Base-by-base conservation (phyloP, 2,329 filamentous ascomycete species). In the Xylariaceae sp. region DNA sequence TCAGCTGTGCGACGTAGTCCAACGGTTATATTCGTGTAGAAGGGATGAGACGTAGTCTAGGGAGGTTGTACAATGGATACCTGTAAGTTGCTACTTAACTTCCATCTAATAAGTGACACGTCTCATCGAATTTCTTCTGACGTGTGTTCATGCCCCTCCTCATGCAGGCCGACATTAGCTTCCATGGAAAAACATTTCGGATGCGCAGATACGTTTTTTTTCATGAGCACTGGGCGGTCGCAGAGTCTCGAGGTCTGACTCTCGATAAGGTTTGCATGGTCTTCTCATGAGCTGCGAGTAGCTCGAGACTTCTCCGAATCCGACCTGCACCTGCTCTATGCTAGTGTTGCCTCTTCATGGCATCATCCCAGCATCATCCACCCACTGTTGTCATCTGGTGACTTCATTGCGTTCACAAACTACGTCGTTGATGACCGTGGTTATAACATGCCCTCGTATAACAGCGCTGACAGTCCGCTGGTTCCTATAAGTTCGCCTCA, bases 391-490 rank as follows among this genome's bases (percentile, higher is more conserved):
- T 49, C 41, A 14, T 12, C 33, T 36, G 11, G 24, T 37, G 26
- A 49, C 33, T 46, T 37, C 16, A 61, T 58, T 55, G 58, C 55
- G 58, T 9, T 16, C n/a, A n/a, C 24, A 44, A 17, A 33, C 39
- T 45, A 61, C 55, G 55, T 61, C 48, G 55, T 26, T 23, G 24
- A 19, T 19, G 17, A 28, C 37, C 12, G 39, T 43, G 21, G 11
- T 29, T 37, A 37, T 23, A 23, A n/a, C n/a, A n/a, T n/a, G n/a
- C n/a, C n/a, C n/a, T 44, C 12, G 45, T 61, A 61, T 62, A 62
- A 50, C 48, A 60, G 24, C 17, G n/a, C 49, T 5, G 19, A 31
- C 23, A 23, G 12, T 45, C 48, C 28, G 16, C 21, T 44, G 51
- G 37, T 19, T 12, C 12, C n/a, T 8, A 4, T 17, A 9, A 0